Evolutionary conservation across 164 flowering plant genomes (phyloP), one percentile per base, ranked within the genome.

Genomic region (Aristolochia fimbriata): DNA sequence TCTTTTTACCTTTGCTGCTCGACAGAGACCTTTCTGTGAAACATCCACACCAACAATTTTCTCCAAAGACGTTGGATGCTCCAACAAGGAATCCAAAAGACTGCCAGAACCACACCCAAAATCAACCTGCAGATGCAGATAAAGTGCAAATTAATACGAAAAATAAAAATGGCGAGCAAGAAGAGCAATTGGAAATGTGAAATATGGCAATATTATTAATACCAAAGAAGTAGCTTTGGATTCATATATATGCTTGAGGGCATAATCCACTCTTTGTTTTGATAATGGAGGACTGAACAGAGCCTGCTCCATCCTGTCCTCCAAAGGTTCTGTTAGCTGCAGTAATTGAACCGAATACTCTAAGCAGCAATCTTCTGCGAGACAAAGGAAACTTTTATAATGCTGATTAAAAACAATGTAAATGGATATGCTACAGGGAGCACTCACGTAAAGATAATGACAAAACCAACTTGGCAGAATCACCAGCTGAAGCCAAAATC

Each of bases 21-120:
- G 92, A 33, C 65, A 60, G 53, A 92, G 91, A 77, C 84, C 65
- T 80, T 83, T 89, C 63, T 62, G 74, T 48, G 98, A 92, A 68
- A 92, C 74, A 67, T 92, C 98, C 58, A 92, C 85, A 23, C 98
- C 98, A 65, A 73, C 96, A 65, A 92, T 76, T 67, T 66, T 80
- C 65, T 85, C 81, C 57, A 92, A 72, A 58, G 84, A 58, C 30
- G 83, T 89, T 17, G 82, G 78, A 70, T 77, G 79, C 58, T 80
- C 80, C 61, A 92, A 67, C 51, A 92, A 74, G 30, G 89, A 77
- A 37, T 83, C 88, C 81, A 92, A 68, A 46, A 92, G 77, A 68
- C 93, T 84, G 61, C 98, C 98, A 51, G 98, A 89, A 22, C 98
- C 98, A 67, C 98, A 92, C 43, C 96, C 96, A 74, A 87, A 92